Evolutionary conservation across 176 grass and related monocot genomes (phyloP).

Genomic region (Aegilops bicornis): DNA sequence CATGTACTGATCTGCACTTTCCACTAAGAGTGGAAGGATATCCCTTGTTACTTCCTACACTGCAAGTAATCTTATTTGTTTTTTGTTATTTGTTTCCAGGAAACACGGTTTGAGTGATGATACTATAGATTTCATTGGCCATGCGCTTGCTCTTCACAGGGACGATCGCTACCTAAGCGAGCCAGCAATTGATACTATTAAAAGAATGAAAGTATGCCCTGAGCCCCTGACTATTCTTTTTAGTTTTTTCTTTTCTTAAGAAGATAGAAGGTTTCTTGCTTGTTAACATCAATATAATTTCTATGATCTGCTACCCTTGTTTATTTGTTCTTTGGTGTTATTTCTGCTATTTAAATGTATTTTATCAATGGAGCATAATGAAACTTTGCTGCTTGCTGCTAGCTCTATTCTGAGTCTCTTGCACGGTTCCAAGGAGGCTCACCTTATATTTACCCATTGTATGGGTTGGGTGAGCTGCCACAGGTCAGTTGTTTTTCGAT

Average conservation of each 20-base stretch:
- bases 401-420: conserved; percentile 86
- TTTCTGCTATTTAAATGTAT: neutral
- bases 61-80: conserved; percentile 1
- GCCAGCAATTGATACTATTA: conserved; percentile 86
- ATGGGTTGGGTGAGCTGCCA: conserved; percentile 89
- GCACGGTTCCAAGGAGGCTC: conserved; percentile 89
- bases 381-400: conserved; percentile 29
- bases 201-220: conserved; percentile 88
- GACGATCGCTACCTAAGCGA: conserved; percentile 78
- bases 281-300: neutral
- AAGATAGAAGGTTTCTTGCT: neutral
- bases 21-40: neutral
- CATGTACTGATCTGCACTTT: neutral
- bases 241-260: neutral
- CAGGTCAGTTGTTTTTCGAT: conserved; percentile 52
- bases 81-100: conserved; percentile 37
- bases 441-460: conserved; percentile 94
- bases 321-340: neutral
- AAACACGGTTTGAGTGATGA: conserved; percentile 87
- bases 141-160: conserved; percentile 85
- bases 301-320: neutral
- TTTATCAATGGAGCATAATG: conserved; percentile 13
- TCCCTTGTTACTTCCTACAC: conserved; percentile 24
- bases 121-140: conserved; percentile 89
- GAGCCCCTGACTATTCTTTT: neutral